Percentiles rank a stretch among this genome's conserved stretches.
Evolutionary conservation across 192 early-diverging fungal genomes (phyloP).

Genomic region (Jimgerdemannia flammicorona): DNA sequence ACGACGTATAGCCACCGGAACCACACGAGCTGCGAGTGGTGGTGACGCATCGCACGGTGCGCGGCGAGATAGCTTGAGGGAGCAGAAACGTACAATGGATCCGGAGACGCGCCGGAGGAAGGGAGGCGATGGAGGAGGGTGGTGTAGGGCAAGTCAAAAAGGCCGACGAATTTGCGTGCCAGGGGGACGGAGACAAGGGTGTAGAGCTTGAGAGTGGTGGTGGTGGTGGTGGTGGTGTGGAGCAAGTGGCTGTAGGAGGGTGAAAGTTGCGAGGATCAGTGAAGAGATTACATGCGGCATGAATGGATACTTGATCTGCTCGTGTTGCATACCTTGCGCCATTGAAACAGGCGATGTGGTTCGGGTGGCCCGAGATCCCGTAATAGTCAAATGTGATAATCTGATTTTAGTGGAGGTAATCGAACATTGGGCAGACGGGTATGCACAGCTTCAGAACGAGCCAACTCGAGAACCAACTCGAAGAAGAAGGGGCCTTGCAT

Average conservation of each 20-base stretch:
- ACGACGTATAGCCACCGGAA: conserved; percentile 84
- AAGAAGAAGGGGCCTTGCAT: background rate
- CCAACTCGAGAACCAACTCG: background rate
- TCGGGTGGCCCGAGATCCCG: conserved; percentile 89
- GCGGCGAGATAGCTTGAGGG: conserved; percentile 49
- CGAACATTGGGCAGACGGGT: too few relatives aligned
- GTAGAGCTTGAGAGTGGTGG: conserved; percentile 50
- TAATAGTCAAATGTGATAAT: conserved; percentile 87
- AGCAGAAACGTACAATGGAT: conserved; percentile 57
- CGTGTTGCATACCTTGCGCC: conserved; percentile 52
- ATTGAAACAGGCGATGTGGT: conserved; percentile 79
- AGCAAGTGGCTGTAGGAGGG: conserved; percentile 16
- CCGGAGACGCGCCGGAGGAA: background rate
- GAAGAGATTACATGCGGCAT: background rate
- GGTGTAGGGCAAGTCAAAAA: conserved; percentile 42
- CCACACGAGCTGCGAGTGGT: conserved; percentile 89
- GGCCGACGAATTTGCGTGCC: conserved; percentile 51
- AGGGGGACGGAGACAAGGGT: conserved; percentile 53
- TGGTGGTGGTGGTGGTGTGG: conserved; percentile 32
- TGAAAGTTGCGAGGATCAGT: conserved; percentile 1
- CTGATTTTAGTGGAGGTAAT: conserved; percentile 21
- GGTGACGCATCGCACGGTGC: conserved; percentile 72
- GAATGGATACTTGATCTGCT: conserved; percentile 1
- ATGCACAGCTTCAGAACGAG: background rate
- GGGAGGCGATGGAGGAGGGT: background rate